Evolutionary conservation across 495 filamentous ascomycete genomes (phyloP), one percentile per base, ranked within the genome.

Genomic region (Extremus antarcticus): DNA sequence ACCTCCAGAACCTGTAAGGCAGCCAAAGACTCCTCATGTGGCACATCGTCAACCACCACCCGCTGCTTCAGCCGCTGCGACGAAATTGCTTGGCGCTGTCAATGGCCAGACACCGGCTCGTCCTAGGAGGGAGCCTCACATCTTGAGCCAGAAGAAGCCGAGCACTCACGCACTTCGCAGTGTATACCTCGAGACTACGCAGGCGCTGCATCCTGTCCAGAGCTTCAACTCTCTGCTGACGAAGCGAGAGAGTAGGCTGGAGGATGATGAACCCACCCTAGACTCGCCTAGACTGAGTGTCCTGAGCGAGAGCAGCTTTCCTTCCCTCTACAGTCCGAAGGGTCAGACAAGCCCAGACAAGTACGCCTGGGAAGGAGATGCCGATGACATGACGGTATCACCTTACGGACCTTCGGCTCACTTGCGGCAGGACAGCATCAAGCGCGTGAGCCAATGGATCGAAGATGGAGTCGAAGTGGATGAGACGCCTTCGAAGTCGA

Each of bases 181-280:
- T 23, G 57, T 61, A 19, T 63, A 63, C 25, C n/a, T 63, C 46
- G 61, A 63, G 24, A 20, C 43, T 4, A 21, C 54, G 15, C 60
- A 63, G 19, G 21, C 22, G 3, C 47, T 63, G 24, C 53, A 58
- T 25, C 50, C 61, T 3, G 61, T 60, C 2, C n/a, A 56, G 45
- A 63, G 61, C 54, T 63, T 63, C 61, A 55, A 56, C 35, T 60
- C 61, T 3, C 49, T 63, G 49, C 47, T 60, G n/a, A 63, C 58
- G 24, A 54, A 49, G 47, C 55, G 47, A 4, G 59, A 58, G 17
- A 49, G 58, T 40, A 40, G 47, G 53, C 0, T 32, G 20, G 61
- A 55, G n/a, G 61, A 59, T 16, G 47, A 41, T 20, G 56, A 59
- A 15, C 53, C 48, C 0, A 50, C 51, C 1, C 50, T 58, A 7